phyloP scores from a whole-genome alignment of 108 stramenopile genomes.

The Cafeteria roenbergensis region DNA sequence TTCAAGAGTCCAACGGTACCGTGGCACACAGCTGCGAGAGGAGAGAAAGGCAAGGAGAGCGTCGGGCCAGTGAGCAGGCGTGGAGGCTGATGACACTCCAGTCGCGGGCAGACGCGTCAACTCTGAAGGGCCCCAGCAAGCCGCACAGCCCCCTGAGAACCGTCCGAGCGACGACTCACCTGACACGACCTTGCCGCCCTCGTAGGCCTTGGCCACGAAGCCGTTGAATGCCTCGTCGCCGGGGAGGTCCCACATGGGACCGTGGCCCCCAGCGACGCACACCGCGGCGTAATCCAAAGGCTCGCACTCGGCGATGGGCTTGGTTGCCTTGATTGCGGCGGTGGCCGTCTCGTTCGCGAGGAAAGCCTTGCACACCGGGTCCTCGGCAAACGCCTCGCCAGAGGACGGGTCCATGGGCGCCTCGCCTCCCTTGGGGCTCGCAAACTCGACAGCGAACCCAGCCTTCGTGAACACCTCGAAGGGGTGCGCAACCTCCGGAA shows the following conservation, averaged over 20 bases:
- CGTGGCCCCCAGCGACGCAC: slow-evolving; percentile 31
- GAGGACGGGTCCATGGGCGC: slow-evolving; percentile 19
- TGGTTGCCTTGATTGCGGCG: slow-evolving; percentile 18
- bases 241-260: slow-evolving; percentile 33
- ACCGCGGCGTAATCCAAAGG: slow-evolving; percentile 25
- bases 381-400: slow-evolving; percentile 15
- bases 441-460: slow-evolving; percentile 23
- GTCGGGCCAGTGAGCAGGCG: too few species aligned
- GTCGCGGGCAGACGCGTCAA: too few species aligned
- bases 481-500: slow-evolving; percentile 31
- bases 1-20: slow-evolving; percentile 26
- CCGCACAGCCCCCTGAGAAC: too few species aligned
- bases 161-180: too few species aligned
- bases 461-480: slow-evolving; percentile 23
- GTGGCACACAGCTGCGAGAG: slow-evolving; percentile 33
- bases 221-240: slow-evolving; percentile 20
- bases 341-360: slow-evolving; percentile 18
- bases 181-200: slow-evolving; percentile 26
- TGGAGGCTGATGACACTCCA: too few species aligned
- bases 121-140: too few species aligned
- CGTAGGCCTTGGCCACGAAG: slow-evolving; percentile 16
- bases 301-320: slow-evolving; percentile 14
- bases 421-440: slow-evolving; percentile 19
- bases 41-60: too few species aligned
- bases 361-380: slow-evolving; percentile 22